Evolutionary conservation across 306 rosid genomes (phyloP).

Genomic region (Citrullus colocynthis): DNA sequence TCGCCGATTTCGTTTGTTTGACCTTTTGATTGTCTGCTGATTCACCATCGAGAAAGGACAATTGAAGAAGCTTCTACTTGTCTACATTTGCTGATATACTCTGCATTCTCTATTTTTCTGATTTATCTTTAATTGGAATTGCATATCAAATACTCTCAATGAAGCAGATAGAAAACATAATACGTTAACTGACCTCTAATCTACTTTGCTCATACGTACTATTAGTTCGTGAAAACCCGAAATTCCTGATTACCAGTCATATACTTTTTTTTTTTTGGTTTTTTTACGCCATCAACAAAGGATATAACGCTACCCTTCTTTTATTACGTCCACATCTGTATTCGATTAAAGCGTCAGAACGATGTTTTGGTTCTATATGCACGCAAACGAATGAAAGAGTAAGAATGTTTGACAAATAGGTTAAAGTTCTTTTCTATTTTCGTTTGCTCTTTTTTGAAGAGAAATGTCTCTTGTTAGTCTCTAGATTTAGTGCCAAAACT

Average conservation of each 20-base stretch:
- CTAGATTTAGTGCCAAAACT: neutral
- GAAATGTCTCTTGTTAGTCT: neutral
- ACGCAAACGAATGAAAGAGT: neutral
- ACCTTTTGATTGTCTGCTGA: neutral
- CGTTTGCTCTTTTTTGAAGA: neutral
- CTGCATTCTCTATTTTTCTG: neutral
- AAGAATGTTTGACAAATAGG: neutral
- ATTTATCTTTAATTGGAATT: neutral
- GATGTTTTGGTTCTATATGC: neutral
- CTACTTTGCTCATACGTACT: neutral
- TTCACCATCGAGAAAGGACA: neutral
- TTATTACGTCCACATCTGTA: neutral
- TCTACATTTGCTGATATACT: neutral
- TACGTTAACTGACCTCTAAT: neutral
- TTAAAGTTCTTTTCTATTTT: neutral
- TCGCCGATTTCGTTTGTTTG: neutral
- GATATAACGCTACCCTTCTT: neutral
- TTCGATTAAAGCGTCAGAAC: neutral
- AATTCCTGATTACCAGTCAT: neutral
- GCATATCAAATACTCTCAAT: neutral
- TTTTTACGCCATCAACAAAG: neutral
- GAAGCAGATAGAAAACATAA: neutral
- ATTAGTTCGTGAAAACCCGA: neutral
- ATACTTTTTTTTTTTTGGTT: neutral
- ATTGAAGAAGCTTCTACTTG: neutral